Conservation (phyloP, 805 yeast genomes). For the Sugiyamaella boreocaroliniensis region DNA sequence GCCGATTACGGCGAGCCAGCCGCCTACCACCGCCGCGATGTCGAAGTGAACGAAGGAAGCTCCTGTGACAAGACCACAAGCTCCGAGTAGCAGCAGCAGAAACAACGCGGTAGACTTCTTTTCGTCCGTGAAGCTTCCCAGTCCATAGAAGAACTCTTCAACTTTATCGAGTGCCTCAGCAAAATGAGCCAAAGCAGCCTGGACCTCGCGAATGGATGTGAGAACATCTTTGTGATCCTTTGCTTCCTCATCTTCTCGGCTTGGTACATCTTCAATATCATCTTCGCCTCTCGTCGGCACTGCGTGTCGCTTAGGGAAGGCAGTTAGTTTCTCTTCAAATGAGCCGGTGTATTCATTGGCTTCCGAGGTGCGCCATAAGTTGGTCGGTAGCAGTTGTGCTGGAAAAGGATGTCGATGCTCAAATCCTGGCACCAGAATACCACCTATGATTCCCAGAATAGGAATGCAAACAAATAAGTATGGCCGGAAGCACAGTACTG, state of each 20-base stretch:
- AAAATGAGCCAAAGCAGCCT: constrained; percentile 8
- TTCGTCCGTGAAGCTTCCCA: constrained; percentile 69
- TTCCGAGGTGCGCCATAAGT: constrained; percentile 17
- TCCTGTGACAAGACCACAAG: constrained; percentile 37
- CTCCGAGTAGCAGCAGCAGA: constrained; percentile 24
- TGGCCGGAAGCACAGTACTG: constrained; percentile 67
- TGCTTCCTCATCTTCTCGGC: neutral
- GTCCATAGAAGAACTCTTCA: constrained; percentile 51
- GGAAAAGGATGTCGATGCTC: constrained; percentile 55
- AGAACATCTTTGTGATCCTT: constrained; percentile 1
- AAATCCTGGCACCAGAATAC: constrained; percentile 65
- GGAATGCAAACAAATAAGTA: constrained; percentile 62
- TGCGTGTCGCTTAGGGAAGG: neutral
- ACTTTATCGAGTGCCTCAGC: constrained; percentile 44
- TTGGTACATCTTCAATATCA: neutral
- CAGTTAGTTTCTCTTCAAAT: constrained; percentile 1
- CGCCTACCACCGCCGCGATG: constrained; percentile 44
- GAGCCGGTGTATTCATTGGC: neutral
- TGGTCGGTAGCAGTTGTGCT: constrained; percentile 23
- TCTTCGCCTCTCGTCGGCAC: neutral
- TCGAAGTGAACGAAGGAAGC: constrained; percentile 49
- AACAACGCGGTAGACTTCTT: constrained; percentile 55
- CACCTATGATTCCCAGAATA: constrained; percentile 45
- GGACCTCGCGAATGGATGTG: constrained; percentile 10
- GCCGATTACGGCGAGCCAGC: constrained; percentile 49